A percentile compares a stretch with the other conserved stretches of the same genome.
Conservation (phyloP, 129 eudicot genomes). For the Kitagawia praeruptora region DNA sequence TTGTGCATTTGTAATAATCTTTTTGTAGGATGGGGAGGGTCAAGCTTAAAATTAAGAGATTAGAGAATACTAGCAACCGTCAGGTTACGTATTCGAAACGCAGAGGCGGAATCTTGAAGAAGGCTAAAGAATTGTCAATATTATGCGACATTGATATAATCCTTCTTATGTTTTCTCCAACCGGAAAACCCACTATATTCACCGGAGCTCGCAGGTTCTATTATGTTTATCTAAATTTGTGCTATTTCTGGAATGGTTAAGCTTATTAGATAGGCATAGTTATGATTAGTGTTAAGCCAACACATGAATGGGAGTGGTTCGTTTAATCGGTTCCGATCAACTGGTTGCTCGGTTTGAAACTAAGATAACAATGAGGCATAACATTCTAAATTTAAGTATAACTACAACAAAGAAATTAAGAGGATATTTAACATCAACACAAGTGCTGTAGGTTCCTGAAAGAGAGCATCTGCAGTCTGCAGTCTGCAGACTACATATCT, state of each 20-base stretch:
- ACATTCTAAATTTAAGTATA: too few species aligned
- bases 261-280: neutral
- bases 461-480: too few species aligned
- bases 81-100: slow-evolving; percentile 82
- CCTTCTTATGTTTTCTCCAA: slow-evolving; percentile 87
- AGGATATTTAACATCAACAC: too few species aligned
- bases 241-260: neutral
- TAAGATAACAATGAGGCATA: too few species aligned
- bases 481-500: too few species aligned
- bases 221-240: neutral
- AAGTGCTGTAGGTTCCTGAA: too few species aligned
- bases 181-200: slow-evolving; percentile 73
- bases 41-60: slow-evolving; percentile 74
- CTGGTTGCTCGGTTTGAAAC: too few species aligned
- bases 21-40: slow-evolving; percentile 93
- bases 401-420: too few species aligned
- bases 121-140: slow-evolving; percentile 77
- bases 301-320: neutral
- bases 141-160: slow-evolving; percentile 80
- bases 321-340: too few species aligned
- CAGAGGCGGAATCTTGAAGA: slow-evolving; percentile 72
- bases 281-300: too few species aligned
- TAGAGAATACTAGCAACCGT: slow-evolving; percentile 76
- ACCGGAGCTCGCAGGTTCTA: slow-evolving; percentile 69
- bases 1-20: neutral